Conservation (phyloP, 1,284 basidiomycete genomes). For the Fomitiporia mediterranea region DNA sequence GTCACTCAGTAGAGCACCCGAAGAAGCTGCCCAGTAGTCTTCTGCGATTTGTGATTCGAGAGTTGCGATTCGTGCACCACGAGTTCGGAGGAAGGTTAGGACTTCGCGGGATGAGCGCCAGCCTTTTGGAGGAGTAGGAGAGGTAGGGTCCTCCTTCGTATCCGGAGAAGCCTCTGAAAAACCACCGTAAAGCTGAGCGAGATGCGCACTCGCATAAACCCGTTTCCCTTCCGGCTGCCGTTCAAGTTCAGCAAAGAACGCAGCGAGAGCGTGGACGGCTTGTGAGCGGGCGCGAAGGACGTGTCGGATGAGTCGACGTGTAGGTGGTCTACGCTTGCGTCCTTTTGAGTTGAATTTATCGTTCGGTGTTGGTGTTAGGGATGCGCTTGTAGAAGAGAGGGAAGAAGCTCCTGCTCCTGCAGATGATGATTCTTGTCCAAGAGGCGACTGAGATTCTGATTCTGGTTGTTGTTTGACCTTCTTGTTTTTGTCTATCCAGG, state of each 20-base stretch:
- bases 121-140: no score
- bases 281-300: constrained; percentile 77
- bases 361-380: constrained; percentile 25
- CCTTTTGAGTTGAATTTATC: constrained; percentile 23
- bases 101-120: constrained; percentile 62
- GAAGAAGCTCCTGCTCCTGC: no score
- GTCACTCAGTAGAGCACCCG: constrained; percentile 51
- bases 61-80: constrained; percentile 61
- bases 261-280: constrained; percentile 68
- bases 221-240: constrained; percentile 39
- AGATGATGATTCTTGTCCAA: no score
- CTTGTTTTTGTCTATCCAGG: constrained; percentile 58
- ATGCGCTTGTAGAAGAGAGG: constrained; percentile 16
- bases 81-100: constrained; percentile 51
- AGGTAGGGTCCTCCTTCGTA: constrained; percentile 16
- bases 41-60: constrained; percentile 44
- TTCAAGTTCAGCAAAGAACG: constrained; percentile 67
- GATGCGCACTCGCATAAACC: constrained; percentile 54
- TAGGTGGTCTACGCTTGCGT: constrained; percentile 54
- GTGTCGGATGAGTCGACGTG: constrained; percentile 79
- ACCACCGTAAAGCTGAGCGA: constrained; percentile 54
- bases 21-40: constrained; percentile 39
- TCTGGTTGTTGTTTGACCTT: no score
- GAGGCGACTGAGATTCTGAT: constrained; percentile 21
- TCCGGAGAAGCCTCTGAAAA: constrained; percentile 21